Evolutionary conservation across 1,139 yeast species (phyloP), one percentile per base, ranked within the genome.

Genomic region (Candida pseudoviswanathii): DNA sequence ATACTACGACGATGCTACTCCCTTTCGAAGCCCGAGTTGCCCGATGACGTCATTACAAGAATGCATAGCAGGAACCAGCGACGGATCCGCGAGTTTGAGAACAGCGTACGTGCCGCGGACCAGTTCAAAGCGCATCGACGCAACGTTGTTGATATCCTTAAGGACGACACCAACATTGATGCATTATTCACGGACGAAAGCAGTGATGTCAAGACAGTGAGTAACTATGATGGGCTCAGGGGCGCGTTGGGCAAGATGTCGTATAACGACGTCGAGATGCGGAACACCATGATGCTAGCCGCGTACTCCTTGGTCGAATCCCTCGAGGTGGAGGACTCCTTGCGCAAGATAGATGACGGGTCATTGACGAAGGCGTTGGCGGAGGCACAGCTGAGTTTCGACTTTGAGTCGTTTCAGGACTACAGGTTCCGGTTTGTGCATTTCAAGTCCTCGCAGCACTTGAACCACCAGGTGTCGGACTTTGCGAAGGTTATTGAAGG

Each of bases 371-470:
- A 46, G 1, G 33, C 65, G 4, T 16, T 68, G 11, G 51, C 59
- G 10, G 50, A 51, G 2, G 43, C 63, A 3, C 55, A 54, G 30
- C 11, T 27, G 1, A 54, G 58, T 8, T 56, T 54, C 37, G 39
- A 50, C 16, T 71, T 70, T 50, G 57, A 56, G 46, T 66, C 69
- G 0, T 30, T 55, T 16, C 49, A 48, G 26, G 46, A 47, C 8
- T 56, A 54, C 40, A 43, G 60, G 31, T 16, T 9, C 4, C 43
- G 47, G n/a, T 57, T 57, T 24, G 43, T 46, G 31, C 52, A 65
- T 47, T 62, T 58, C 56, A 70, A 69, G 48, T 67, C 77, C 1
- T 68, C 71, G 0, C 68, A 70, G 33, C 63, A 62, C 56, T 57
- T 71, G 29, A 72, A 67, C 46, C 68, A 70, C 47, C 64, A 65